Conservation (phyloP, 1,284 basidiomycete genomes). For the Hortiboletus rubellus region DNA sequence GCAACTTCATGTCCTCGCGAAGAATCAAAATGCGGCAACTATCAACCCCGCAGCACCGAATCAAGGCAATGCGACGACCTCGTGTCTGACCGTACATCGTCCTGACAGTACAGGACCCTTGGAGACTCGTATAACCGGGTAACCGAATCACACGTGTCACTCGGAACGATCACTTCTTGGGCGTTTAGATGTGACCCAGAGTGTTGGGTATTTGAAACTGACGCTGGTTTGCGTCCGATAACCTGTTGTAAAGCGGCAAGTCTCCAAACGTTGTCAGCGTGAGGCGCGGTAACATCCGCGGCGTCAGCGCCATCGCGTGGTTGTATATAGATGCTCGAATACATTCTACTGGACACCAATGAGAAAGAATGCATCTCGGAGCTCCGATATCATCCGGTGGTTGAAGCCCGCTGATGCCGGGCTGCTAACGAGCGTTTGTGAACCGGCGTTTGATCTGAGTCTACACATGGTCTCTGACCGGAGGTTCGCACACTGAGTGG, state of each 20-base stretch:
- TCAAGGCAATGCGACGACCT: slow-evolving; percentile 2
- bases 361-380: too few relatives aligned
- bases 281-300: not conserved
- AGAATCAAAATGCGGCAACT: not conserved
- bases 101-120: not conserved
- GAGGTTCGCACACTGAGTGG: not conserved
- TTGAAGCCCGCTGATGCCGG: too few relatives aligned
- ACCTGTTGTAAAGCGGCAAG: not conserved
- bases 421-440: too few relatives aligned
- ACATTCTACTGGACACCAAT: too few relatives aligned
- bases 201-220: not conserved
- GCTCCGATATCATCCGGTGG: too few relatives aligned
- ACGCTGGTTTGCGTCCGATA: not conserved
- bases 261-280: not conserved
- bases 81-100: not conserved
- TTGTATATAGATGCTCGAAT: too few relatives aligned
- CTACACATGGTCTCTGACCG: not conserved
- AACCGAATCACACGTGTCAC: too few relatives aligned
- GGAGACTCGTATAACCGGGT: not conserved
- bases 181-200: not conserved
- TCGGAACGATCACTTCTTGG: not conserved
- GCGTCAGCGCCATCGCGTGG: not conserved
- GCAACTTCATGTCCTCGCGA: slow-evolving; percentile 10
- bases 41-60: not conserved
- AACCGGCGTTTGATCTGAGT: too few relatives aligned